Conservation (phyloP, 495 filamentous ascomycete species). For the Hypoxylon cercidicola region DNA sequence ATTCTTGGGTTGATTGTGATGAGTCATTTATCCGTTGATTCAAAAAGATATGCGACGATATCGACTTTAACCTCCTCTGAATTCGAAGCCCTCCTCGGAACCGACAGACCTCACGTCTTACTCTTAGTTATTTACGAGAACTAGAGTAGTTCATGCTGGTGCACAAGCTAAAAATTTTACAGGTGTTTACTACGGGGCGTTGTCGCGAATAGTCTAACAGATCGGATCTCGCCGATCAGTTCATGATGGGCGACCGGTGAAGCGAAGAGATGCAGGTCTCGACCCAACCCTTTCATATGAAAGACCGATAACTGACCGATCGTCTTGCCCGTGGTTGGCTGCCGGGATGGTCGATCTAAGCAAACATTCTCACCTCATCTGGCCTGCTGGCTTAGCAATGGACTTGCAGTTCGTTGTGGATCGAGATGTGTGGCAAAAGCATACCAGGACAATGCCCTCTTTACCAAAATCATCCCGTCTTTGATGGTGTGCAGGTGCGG, state of each 20-base stretch:
- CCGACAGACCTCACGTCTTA: background rate
- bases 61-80: constrained; percentile 1
- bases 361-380: constrained; percentile 16
- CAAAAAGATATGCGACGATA: background rate
- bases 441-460: constrained; percentile 15
- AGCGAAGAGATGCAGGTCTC: constrained; percentile 17
- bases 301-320: constrained; percentile 22
- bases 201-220: background rate
- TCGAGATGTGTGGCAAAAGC: constrained; percentile 31
- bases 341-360: constrained; percentile 4
- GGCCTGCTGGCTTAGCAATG: constrained; percentile 19
- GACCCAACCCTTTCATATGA: constrained; percentile 15
- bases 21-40: constrained; percentile 2
- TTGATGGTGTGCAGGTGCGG: constrained; percentile 27
- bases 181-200: constrained; percentile 6
- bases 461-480: constrained; percentile 10
- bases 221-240: constrained; percentile 1
- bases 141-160: background rate
- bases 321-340: constrained; percentile 17
- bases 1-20: background rate
- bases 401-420: constrained; percentile 19
- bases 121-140: background rate
- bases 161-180: constrained; percentile 16
- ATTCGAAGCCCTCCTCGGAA: background rate
- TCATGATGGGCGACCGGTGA: constrained; percentile 7